Percentiles rank a stretch among this genome's conserved stretches.
These are phyloP conservation scores for Leccinum rimulosum DNA, from an alignment of 768 basidiomycete species.

Conservation along the genomic window DNA sequence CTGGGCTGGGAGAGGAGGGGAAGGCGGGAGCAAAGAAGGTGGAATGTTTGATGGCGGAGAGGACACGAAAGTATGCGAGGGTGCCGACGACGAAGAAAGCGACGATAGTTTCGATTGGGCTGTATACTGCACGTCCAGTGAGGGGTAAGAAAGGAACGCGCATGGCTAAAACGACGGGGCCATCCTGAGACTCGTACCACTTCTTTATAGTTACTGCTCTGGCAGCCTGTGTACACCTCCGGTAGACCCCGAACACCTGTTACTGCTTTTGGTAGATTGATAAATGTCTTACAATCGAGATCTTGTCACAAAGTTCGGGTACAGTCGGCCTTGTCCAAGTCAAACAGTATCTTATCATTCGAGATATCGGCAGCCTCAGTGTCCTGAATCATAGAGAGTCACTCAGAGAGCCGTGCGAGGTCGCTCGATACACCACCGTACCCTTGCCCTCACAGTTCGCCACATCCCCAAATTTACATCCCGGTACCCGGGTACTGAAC, in stretches of 20 bases:
- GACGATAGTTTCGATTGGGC: constrained; percentile 88
- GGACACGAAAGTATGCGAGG: constrained; percentile 91
- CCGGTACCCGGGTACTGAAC: not conserved
- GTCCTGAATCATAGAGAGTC: not conserved
- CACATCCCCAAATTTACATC: not conserved
- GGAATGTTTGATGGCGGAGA: constrained; percentile 87
- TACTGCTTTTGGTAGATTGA: constrained; percentile 5
- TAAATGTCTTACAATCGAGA: not conserved
- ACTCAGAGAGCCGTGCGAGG: not conserved
- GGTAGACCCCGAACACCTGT: constrained; percentile 28
- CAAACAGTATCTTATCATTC: not conserved
- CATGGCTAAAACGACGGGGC: constrained; percentile 33
- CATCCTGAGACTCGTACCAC: constrained; percentile 27
- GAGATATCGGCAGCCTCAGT: not conserved
- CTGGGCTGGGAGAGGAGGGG: constrained; percentile 46
- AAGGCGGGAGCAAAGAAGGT: constrained; percentile 65
- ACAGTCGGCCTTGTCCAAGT: too few relatives aligned
- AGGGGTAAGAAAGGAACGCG: constrained; percentile 64
- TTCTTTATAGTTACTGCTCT: not conserved
- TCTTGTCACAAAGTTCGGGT: not conserved
- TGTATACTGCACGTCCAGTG: constrained; percentile 69
- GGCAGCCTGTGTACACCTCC: not conserved
- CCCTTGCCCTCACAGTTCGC: not conserved
- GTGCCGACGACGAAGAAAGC: constrained; percentile 87
- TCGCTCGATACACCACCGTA: not conserved